Conservation (phyloP, 179 eudicot species). For the Sideroxylon spinosum region DNA sequence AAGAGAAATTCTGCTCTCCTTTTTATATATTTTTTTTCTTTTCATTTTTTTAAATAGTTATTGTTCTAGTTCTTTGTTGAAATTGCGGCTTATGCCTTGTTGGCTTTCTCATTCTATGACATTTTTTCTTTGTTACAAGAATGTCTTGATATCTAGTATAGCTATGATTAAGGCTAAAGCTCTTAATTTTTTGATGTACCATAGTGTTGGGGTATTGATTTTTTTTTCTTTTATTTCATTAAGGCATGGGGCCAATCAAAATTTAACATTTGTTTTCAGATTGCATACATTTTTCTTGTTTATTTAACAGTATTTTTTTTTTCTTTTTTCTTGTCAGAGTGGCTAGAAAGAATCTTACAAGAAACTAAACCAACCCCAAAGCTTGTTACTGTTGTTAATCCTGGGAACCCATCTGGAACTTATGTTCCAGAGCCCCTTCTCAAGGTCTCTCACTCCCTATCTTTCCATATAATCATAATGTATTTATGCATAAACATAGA, state of each 20-base stretch:
- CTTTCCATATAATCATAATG: background rate
- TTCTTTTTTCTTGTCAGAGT: conserved; percentile 45
- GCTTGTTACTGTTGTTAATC: conserved; percentile 97
- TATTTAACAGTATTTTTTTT: conserved; percentile 16
- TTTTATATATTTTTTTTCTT: background rate
- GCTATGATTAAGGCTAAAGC: background rate
- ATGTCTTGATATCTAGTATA: background rate
- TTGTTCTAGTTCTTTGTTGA: background rate
- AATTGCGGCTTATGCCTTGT: background rate
- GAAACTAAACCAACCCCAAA: conserved; percentile 82
- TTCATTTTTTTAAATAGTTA: background rate
- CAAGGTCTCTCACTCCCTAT: conserved; percentile 51
- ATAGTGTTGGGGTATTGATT: background rate
- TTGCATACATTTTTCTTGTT: background rate
- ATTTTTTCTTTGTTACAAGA: background rate
- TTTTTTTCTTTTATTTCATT: background rate
- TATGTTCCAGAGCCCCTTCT: conserved; percentile 88
- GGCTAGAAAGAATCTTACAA: conserved; percentile 68
- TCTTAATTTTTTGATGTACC: background rate
- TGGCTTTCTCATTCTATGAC: conserved; percentile 4
- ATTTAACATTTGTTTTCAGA: background rate
- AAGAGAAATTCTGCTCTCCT: background rate
- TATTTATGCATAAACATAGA: background rate
- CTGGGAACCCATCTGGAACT: conserved; percentile 99
- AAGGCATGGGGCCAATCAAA: background rate